Base-by-base conservation (phyloP, 805 yeast species). In the Saccharomycopsis fibuligera region DNA sequence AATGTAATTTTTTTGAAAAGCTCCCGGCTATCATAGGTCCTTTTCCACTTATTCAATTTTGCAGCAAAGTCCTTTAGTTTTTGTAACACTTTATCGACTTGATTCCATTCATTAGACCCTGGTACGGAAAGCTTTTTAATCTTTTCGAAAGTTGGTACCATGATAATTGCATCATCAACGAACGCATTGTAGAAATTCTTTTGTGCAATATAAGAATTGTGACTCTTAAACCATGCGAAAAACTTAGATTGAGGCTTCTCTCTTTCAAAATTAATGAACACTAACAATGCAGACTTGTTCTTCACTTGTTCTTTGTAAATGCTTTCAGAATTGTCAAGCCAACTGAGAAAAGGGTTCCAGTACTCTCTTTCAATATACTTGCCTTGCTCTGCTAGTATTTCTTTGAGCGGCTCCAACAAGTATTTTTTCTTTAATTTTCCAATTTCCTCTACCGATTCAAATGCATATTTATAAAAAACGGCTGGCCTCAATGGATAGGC, bases 381-480 rank as follows among this genome's bases (percentile, higher is more conserved):
- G 21, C 44, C 44, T 23, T 45, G 48, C 6, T 23, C n/a, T 4
- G 16, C 14, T 5, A 45, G 36, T 10, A 38, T 5, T 12, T 37
- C 25, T 16, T 17, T 12, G 10, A 45, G 31, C 8, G 48, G 48
- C 48, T 23, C 44, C 29, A 45, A 17, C 6, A 45, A 35, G 19
- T 16, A 29, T 21, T 21, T 2, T 25, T 27, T 14, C 27, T 45
- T 27, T 4, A 24, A 14, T 19, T 29, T n/a, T 8, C 14, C 24
- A 9, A 45, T 45, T 6, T 14, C n/a, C 2, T 37, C 37, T 8
- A 45, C 22, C 10, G 35, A 4, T n/a, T 12, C 21, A 30, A 39
- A 27, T 14, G 37, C 44, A 9, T 21, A n/a, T 2, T 25, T 21
- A 23, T 17, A 16, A 22, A 45, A 39, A 14, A 5, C 19, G 5